Evolutionary conservation across 2,329 filamentous ascomycete genomes (phyloP), one percentile per base, ranked within the genome.

Genomic region (Trichophyton verrucosum): DNA sequence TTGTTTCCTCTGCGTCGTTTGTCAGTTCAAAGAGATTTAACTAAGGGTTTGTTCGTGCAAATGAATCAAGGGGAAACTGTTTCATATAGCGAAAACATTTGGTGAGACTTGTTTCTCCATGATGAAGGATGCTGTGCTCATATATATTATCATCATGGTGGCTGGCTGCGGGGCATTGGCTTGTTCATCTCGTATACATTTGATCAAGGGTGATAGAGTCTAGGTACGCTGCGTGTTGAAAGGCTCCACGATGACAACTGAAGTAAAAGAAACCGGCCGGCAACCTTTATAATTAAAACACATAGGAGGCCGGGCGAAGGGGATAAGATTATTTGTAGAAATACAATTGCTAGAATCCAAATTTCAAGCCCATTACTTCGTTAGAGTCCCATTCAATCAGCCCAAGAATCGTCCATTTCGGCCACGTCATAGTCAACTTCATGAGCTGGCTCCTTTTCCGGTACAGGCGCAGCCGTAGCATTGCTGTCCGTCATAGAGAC

Each of bases 401-500:
- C 71, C 77, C 77, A 78, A 20, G 68, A 68, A 65, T 78, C 76
- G 64, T 79, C 77, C 61, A 74, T 73, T 66, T 80, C 78, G 1
- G 78, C 78, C 64, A 80, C 78, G 64, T 80, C 78, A 62, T 79
- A 80, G 68, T 80, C 77, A 62, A 77, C 75, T 55, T 78, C 74
- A 13, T 69, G 66, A 57, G 62, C 63, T n/a, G 64, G 65, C 27
- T 69, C 59, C 38, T 62, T 64, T 38, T 53, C 61, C 22, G 47
- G 57, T 13, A 22, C 6, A 46, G 49, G 13, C 11, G 58, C 46
- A 20, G 17, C 46, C 6, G 44, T 24, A n/a, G 44, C n/a, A 30
- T 24, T 30, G 11, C 55, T 42, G 24, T 61, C 57, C 5, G 33
- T 15, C 71, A 75, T 74, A 11, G 63, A 61, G 7, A 66, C 70